Percentiles rank a stretch among this genome's conserved stretches.
phyloP scores from a whole-genome alignment of 352 stramenopile genomes.

The Pythium pyrilobum region DNA sequence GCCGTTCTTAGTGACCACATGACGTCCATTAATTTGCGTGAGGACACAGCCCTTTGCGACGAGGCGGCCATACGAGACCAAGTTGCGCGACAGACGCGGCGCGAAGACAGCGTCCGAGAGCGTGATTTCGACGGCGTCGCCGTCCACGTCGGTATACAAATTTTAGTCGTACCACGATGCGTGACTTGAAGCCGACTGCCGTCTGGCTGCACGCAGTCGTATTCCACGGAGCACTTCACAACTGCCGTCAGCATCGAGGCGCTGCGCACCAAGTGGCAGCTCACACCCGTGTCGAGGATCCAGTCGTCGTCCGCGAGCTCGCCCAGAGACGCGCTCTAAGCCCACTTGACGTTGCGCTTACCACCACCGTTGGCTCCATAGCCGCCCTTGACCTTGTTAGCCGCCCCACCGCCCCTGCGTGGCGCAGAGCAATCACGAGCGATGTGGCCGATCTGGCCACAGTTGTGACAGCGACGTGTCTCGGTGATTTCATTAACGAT shows the following conservation, averaged over 20 bases:
- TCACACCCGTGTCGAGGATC: constrained; percentile 5
- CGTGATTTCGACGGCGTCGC: not conserved
- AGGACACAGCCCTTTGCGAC: not conserved
- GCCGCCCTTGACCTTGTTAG: not conserved
- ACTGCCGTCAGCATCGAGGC: not conserved
- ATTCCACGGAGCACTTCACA: not conserved
- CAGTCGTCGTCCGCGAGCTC: too few species aligned
- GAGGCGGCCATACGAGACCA: constrained; percentile 7
- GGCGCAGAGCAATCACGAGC: not conserved
- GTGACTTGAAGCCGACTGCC: not conserved
- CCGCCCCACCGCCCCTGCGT: not conserved
- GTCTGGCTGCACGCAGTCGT: not conserved
- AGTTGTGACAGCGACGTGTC: not conserved
- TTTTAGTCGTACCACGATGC: not conserved
- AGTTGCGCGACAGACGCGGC: not conserved
- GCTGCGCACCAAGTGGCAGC: not conserved
- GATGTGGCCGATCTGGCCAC: constrained; percentile 1
- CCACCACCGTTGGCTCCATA: not conserved
- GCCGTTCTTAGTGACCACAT: not conserved
- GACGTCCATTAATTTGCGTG: not conserved
- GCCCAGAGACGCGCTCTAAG: not conserved
- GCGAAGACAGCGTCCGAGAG: not conserved
- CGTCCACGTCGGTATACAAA: not conserved
- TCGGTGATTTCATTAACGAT: not conserved
- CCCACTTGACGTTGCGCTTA: not conserved